Percentiles rank a stretch among this genome's conserved stretches.
These are phyloP conservation scores for Rhizopus microsporus DNA, from an alignment of 371 early-diverging fungal species.

Conservation along the genomic window DNA sequence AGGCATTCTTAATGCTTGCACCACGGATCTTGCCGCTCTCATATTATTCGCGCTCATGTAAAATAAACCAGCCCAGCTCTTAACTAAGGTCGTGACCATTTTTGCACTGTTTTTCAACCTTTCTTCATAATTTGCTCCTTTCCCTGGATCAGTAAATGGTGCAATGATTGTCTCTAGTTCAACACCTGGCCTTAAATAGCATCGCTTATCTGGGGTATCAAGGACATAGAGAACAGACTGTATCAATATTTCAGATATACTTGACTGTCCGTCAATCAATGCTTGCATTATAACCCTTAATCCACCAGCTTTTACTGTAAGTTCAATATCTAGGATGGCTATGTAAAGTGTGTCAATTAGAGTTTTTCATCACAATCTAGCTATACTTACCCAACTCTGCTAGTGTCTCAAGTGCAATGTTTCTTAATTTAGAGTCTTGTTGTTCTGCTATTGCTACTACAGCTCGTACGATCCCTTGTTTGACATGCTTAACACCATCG, in stretches of 20 bases:
- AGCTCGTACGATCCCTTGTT: slow-evolving; percentile 70
- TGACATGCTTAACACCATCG: slow-evolving; percentile 60
- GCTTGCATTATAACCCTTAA: slow-evolving; percentile 70
- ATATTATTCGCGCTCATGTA: slow-evolving; percentile 76
- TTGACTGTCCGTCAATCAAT: slow-evolving; percentile 71
- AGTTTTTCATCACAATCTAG: background rate
- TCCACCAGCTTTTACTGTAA: slow-evolving; percentile 71
- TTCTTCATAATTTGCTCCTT: slow-evolving; percentile 63
- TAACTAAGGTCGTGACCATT: slow-evolving; percentile 63
- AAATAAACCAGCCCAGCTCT: slow-evolving; percentile 81
- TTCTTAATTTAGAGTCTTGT: slow-evolving; percentile 71
- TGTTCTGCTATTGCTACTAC: slow-evolving; percentile 82
- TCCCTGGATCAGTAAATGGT: slow-evolving; percentile 74
- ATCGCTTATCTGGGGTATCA: slow-evolving; percentile 67
- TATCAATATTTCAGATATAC: slow-evolving; percentile 65
- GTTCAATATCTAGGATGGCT: slow-evolving; percentile 60
- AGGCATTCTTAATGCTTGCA: slow-evolving; percentile 75
- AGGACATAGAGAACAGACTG: slow-evolving; percentile 71
- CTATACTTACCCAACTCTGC: slow-evolving; percentile 70
- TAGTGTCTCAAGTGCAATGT: slow-evolving; percentile 74
- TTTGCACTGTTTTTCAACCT: slow-evolving; percentile 64
- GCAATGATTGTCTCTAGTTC: slow-evolving; percentile 79
- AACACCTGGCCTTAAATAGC: slow-evolving; percentile 73
- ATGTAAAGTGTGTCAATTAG: background rate
- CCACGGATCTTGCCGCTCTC: slow-evolving; percentile 71